Base-by-base conservation (phyloP, 805 yeast species). In the Wickerhamiella azymoides region DNA sequence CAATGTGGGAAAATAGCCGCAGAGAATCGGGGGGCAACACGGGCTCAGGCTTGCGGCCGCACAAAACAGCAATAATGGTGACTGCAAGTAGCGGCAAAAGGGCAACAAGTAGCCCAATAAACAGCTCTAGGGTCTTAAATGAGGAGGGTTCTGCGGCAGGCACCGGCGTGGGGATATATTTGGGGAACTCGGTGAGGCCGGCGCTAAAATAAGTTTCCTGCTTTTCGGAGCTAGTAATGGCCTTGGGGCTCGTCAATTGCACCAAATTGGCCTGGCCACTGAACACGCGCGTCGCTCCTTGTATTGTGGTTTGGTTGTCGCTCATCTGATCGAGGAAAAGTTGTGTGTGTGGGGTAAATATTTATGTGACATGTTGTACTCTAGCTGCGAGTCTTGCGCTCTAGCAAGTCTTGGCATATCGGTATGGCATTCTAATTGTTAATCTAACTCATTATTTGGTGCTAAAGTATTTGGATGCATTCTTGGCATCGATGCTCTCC, bases 401-500 rank as follows among this genome's bases (percentile, higher is more conserved):
- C n/a, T n/a, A n/a, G n/a, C n/a, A 21, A 21, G 6, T 21, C 24
- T 21, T 21, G 24, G 24, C 24, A 21, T 5, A 21, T 5, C 7
- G 6, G 7, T 21, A 21, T 21, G 4, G 6, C 7, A 21, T 21
- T 7, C 7, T 21, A 21, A 5, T 7, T 21, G 7, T 21, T 21
- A 5, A 21, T 21, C 24, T 4, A 5, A 21, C 6, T 21, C 24
- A n/a, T 21, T 19, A 19, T 42, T 39, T 51, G 51, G 43, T 51
- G 49, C 53, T 46, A 48, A 52, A 54, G 54, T 52, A 54, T 54
- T 54, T 52, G 42, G 38, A 19, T 33, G 55, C 50, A 45, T 50
- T 39, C 44, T 47, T 47, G 41, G 58, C 53, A 54, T 80, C 80
- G 72, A 86, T 85, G 68, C 94, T 83, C 64, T 84, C 94, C 52